Evolutionary conservation across 805 yeast species (phyloP).

Genomic region (Saturnispora mendoncae): DNA sequence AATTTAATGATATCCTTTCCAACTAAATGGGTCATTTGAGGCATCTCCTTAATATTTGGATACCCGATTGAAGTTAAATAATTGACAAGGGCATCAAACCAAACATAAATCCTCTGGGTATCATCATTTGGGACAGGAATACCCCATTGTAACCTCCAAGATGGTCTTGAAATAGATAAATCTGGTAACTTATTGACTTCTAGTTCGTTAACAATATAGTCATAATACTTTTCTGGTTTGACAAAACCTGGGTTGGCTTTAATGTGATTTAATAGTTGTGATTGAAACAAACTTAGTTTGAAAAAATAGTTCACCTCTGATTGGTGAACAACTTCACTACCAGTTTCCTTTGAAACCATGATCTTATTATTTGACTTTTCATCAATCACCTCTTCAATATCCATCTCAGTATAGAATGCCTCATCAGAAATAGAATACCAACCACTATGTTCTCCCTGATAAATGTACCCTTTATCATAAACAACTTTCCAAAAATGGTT

Average conservation of each 20-base stretch:
- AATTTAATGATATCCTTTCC: conserved; percentile 89
- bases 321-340: conserved; percentile 65
- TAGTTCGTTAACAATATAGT: conserved; percentile 51
- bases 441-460: conserved; percentile 78
- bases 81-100: conserved; percentile 92
- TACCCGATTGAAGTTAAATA: conserved; percentile 66
- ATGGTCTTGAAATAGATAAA: conserved; percentile 82
- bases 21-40: conserved; percentile 53
- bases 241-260: conserved; percentile 49
- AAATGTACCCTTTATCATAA: conserved; percentile 53
- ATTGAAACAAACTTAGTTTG: conserved; percentile 53
- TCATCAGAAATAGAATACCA: conserved; percentile 96
- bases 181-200: conserved; percentile 44
- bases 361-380: conserved; percentile 25
- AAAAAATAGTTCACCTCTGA: conserved; percentile 85
- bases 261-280: conserved; percentile 40
- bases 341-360: conserved; percentile 54
- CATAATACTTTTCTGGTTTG: conserved; percentile 51
- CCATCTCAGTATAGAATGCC: conserved; percentile 81
- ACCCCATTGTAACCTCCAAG: conserved; percentile 77
- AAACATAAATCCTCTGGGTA: conserved; percentile 78
- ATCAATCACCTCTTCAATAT: conserved; percentile 40
- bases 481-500: conserved; percentile 61
- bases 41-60: conserved; percentile 28
- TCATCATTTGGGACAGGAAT: conserved; percentile 76